Evolutionary conservation across 495 filamentous ascomycete genomes (phyloP).

Genomic region (Penicillium parvum): DNA sequence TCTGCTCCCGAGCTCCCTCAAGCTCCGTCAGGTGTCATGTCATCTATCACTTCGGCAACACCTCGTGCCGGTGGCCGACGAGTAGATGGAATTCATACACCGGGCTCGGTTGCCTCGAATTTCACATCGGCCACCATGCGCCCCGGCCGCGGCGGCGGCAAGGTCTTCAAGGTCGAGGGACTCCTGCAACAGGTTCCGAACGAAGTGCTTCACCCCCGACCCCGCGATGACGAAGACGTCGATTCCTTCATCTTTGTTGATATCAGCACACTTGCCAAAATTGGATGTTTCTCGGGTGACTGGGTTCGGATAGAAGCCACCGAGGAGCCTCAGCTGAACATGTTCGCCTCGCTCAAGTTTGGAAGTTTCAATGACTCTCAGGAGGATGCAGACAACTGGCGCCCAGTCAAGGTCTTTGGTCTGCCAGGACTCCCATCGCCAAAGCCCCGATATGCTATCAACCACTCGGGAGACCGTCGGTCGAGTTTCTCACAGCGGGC

Average conservation of each 20-base stretch:
- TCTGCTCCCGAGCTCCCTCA: slow-evolving; percentile 71
- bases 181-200: slow-evolving; percentile 67
- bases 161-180: slow-evolving; percentile 73
- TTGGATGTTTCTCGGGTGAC: slow-evolving; percentile 95
- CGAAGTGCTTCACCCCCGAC: slow-evolving; percentile 79
- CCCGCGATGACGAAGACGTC: slow-evolving; percentile 75
- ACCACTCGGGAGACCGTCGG: slow-evolving; percentile 42
- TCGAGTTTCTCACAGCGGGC: slow-evolving; percentile 50
- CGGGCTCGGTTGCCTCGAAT: slow-evolving; percentile 79
- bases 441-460: slow-evolving; percentile 50
- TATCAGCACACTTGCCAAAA: slow-evolving; percentile 72
- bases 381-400: slow-evolving; percentile 54
- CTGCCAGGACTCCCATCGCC: slow-evolving; percentile 62
- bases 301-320: slow-evolving; percentile 86
- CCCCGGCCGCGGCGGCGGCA: slow-evolving; percentile 53
- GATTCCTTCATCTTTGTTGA: slow-evolving; percentile 88
- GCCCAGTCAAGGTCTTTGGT: slow-evolving; percentile 81
- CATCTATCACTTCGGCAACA: slow-evolving; percentile 65
- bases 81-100: slow-evolving; percentile 65
- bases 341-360: slow-evolving; percentile 48
- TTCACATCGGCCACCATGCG: slow-evolving; percentile 76
- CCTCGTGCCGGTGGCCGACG: slow-evolving; percentile 61
- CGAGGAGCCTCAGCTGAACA: slow-evolving; percentile 57
- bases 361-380: slow-evolving; percentile 44
- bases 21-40: slow-evolving; percentile 61